Base-by-base conservation (phyloP, 164 flowering plant genomes). In the Cinnamomum chago region DNA sequence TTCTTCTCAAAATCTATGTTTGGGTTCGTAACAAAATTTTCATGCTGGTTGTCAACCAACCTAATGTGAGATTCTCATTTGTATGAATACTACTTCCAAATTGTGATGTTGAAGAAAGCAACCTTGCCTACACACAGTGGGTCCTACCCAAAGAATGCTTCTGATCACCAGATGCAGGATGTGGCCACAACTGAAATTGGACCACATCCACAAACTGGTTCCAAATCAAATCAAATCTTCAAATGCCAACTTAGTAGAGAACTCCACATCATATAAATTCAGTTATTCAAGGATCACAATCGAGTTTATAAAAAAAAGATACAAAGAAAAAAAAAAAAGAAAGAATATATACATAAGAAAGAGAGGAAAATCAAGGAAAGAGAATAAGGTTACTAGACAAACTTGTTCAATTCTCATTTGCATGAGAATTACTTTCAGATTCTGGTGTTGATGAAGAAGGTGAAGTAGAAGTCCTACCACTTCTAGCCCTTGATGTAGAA, bases 401-500 rank as follows among this genome's bases (percentile, higher is more conserved):
- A 65, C 25, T 52, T 62, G 50, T 72, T 85, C 85, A 85, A 71
- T 78, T 83, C 71, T 81, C 86, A 74, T 82, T 76, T 13, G 76
- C 24, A 69, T 50, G 83, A 68, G 72, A n/a, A 55, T 15, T 20
- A 77, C 75, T 77, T 65, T 78, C 81, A 75, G 72, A 60, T 30
- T 72, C 58, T 7, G 72, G 40, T 55, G 60, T 55, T 23, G 78
- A 66, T 28, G 78, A 68, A 35, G 75, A 33, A 24, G 75, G 47
- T 52, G 89, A 79, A 14, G 87, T 74, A 12, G 87, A 78, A 78
- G 74, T 82, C 17, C 80, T 77, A 65, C 78, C 78, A 51, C 78
- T 77, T 58, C 78, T 85, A 55, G 87, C 74, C 58, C 85, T 82
- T 55, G 87, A 78, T 7, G 83, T 78, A 25, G 93, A 81, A 73